A percentile compares a stretch with the other conserved stretches of the same genome.
These are phyloP conservation scores for Coniella lustricola DNA, from an alignment of 2,329 filamentous ascomycete genomes.

Conservation along the genomic window DNA sequence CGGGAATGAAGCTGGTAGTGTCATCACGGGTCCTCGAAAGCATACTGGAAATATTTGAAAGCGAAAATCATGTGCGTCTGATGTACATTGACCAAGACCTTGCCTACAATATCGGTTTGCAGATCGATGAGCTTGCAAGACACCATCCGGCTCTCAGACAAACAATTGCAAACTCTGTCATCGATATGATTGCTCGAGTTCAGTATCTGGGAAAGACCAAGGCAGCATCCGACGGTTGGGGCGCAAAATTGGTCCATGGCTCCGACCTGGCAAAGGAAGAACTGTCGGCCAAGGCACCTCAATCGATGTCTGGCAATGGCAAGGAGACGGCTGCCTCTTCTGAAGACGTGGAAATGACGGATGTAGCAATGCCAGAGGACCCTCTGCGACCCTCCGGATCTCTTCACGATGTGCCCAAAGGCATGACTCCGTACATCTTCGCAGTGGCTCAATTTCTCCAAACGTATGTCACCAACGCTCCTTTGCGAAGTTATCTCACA, in stretches of 20 bases:
- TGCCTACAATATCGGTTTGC: conserved; percentile 66
- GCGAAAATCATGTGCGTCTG: conserved; percentile 76
- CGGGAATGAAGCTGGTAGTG: conserved; percentile 81
- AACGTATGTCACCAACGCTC: conserved; percentile 66
- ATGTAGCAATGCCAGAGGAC: conserved; percentile 29
- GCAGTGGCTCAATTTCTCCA: conserved; percentile 70
- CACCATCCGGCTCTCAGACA: conserved; percentile 82
- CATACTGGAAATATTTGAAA: conserved; percentile 96
- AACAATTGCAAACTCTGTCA: conserved; percentile 74
- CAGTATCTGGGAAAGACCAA: conserved; percentile 65
- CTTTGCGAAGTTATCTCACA: conserved; percentile 67
- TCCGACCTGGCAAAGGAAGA: conserved; percentile 40
- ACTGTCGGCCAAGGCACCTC: conserved; percentile 22
- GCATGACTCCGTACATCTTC: conserved; percentile 62
- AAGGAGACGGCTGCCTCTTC: conserved; percentile 32
- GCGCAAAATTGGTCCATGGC: conserved; percentile 50
- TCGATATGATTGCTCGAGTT: conserved; percentile 82
- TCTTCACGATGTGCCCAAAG: conserved; percentile 6
- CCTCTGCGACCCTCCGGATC: conserved; percentile 18
- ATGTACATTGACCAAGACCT: conserved; percentile 68
- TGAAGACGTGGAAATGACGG: conserved; percentile 60
- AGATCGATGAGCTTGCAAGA: conserved; percentile 88
- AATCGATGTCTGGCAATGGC: conserved; percentile 28
- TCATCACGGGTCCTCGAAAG: conserved; percentile 74
- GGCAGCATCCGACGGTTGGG: conserved; percentile 62